Evolutionary conservation across 2,329 filamentous ascomycete genomes (phyloP), one percentile per base, ranked within the genome.

Genomic region (Paecilomyces variotii): DNA sequence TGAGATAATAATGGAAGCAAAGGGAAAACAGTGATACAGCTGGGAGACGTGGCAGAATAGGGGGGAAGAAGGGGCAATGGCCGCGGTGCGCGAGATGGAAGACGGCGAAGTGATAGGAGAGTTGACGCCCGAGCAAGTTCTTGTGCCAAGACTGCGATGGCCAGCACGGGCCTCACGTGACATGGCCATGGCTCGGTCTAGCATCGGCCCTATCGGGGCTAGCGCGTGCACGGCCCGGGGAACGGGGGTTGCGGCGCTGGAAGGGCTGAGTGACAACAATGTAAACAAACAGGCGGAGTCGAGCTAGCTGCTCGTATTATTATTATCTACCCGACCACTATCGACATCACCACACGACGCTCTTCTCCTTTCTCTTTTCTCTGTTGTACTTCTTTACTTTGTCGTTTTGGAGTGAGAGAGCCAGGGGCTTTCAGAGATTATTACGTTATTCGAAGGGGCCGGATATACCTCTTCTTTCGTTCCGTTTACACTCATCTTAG

Each of bases 241-340:
- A 28, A 28, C 24, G 50, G 50, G 5, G 25, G 25, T 52, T 52
- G 50, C 25, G 24, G 50, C 14, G 50, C 24, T 27, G 27, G 39
- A 45, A 45, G n/a, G 39, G 39, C 57, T 65, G 64, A 67, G 39
- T 14, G 39, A 45, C 39, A 32, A 10, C 30, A 57, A 68, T 65
- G 70, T 74, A 74, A 74, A 74, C 72, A 74, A 74, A 74, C 72
- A 74, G 55, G 57, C 50, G 25, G 28, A 50, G 57, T 56, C 55
- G 53, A 28, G 54, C 19, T 50, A 49, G 45, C 26, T 50, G 56
- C 56, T 56, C 60, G 61, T 59, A 53, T 56, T 24, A 34, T 56
- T 24, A 34, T 56, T 52, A 28, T 52, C 50, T 57, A 62, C 61
- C 56, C 56, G 60, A 62, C 57, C 30, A 59, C 59, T 59, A 63